A percentile compares a stretch with the other conserved stretches of the same genome.
phyloP scores from a whole-genome alignment of 2,329 filamentous ascomycete genomes.

The Fusarium lyarnte region DNA sequence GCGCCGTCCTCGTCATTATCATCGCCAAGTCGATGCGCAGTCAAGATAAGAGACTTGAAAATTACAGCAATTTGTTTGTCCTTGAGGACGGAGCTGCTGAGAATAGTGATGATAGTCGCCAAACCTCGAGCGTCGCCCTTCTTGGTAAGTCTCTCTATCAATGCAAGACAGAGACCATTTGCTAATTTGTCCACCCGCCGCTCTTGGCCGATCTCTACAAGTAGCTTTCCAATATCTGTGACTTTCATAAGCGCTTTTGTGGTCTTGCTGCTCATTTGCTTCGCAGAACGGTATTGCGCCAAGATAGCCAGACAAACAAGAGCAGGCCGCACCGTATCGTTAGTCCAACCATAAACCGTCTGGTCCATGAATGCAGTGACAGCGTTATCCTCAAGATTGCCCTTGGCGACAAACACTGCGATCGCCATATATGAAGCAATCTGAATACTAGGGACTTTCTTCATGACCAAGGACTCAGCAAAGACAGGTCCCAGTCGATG shows the following conservation, averaged over 20 bases:
- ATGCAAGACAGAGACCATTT: constrained; percentile 74
- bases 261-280: constrained; percentile 74
- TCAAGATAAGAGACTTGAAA: constrained; percentile 71
- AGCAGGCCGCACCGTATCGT: constrained; percentile 76
- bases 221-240: constrained; percentile 65
- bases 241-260: constrained; percentile 74
- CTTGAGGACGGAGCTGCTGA: constrained; percentile 68
- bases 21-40: constrained; percentile 67
- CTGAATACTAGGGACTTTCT: constrained; percentile 79
- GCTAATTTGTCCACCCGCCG: constrained; percentile 76
- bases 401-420: constrained; percentile 85
- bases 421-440: constrained; percentile 93
- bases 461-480: constrained; percentile 79
- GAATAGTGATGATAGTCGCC: constrained; percentile 67
- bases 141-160: constrained; percentile 69
- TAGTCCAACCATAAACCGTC: constrained; percentile 78
- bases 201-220: constrained; percentile 70
- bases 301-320: constrained; percentile 84
- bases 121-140: constrained; percentile 67
- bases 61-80: constrained; percentile 71
- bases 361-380: constrained; percentile 93
- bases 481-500: constrained; percentile 74
- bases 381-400: constrained; percentile 78
- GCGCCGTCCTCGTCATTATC: constrained; percentile 63
- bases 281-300: constrained; percentile 78